These are phyloP conservation scores for Mortierella sp. DNA, from an alignment of 371 early-diverging fungal species.

Conservation along the genomic window DNA sequence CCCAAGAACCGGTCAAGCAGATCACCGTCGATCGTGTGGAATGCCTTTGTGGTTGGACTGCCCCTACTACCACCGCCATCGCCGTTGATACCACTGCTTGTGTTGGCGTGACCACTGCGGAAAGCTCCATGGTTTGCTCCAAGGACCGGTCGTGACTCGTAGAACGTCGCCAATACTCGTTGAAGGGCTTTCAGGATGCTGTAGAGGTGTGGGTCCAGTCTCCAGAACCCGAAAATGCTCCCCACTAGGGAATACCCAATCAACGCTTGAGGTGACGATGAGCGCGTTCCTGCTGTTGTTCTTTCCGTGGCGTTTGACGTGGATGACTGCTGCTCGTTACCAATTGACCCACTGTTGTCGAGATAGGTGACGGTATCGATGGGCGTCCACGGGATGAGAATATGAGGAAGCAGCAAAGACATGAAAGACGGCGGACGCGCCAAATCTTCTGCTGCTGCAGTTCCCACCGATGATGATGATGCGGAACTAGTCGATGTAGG, in stretches of 20 bases:
- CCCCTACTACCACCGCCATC: no score
- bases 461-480: not conserved
- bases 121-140: constrained; percentile 28
- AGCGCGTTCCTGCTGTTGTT: not conserved
- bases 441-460: not conserved
- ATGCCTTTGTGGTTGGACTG: constrained; percentile 12
- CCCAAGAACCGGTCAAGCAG: constrained; percentile 34
- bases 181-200: constrained; percentile 27
- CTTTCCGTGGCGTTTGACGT: not conserved
- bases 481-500: not conserved
- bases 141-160: constrained; percentile 31
- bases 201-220: constrained; percentile 24
- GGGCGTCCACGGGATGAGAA: constrained; percentile 26
- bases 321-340: not conserved
- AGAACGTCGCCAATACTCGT: constrained; percentile 9
- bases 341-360: no score
- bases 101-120: constrained; percentile 16
- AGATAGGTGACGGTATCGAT: not conserved
- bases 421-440: not conserved
- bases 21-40: constrained; percentile 31
- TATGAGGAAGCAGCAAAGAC: constrained; percentile 15
- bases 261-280: constrained; percentile 42
- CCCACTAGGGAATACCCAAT: constrained; percentile 32
- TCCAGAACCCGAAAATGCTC: constrained; percentile 46
- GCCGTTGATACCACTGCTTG: no score